Evolutionary conservation across 345 rosid species (phyloP).

Genomic region (Populus tremula): DNA sequence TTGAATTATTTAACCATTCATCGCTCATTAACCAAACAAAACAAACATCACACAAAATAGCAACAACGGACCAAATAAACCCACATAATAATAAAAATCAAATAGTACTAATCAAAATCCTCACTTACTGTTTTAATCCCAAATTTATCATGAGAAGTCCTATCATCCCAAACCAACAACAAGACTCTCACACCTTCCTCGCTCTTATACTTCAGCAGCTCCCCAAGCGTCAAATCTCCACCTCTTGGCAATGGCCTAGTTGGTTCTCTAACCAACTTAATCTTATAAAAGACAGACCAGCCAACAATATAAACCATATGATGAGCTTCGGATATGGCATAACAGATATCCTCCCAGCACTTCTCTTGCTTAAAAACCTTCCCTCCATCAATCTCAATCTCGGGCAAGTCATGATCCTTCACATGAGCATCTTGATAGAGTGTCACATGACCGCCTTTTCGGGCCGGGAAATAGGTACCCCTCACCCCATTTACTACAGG

Average conservation of each 20-base stretch:
- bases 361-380: conserved; percentile 42
- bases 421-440: conserved; percentile 94
- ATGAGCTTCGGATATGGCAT: conserved; percentile 87
- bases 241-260: conserved; percentile 61
- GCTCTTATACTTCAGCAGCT: conserved; percentile 85
- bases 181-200: conserved; percentile 90
- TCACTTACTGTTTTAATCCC: conserved; percentile 53
- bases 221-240: conserved; percentile 79
- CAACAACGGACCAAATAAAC: not conserved
- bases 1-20: not conserved
- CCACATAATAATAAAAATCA: not conserved
- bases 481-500: conserved; percentile 59
- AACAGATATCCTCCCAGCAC: conserved; percentile 96
- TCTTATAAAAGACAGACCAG: conserved; percentile 84
- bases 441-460: conserved; percentile 62
- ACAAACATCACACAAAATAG: not conserved
- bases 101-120: conserved; percentile 26
- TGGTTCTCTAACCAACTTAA: conserved; percentile 75
- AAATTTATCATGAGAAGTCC: conserved; percentile 70
- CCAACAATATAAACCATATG: conserved; percentile 87
- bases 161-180: conserved; percentile 91
- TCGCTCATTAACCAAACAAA: not conserved
- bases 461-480: conserved; percentile 69
- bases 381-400: conserved; percentile 47
- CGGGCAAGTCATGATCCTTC: conserved; percentile 40